Percentiles rank a stretch among this genome's conserved stretches.
Evolutionary conservation across 1,284 basidiomycete species (phyloP).

Genomic region (Clitocybe nebularis): DNA sequence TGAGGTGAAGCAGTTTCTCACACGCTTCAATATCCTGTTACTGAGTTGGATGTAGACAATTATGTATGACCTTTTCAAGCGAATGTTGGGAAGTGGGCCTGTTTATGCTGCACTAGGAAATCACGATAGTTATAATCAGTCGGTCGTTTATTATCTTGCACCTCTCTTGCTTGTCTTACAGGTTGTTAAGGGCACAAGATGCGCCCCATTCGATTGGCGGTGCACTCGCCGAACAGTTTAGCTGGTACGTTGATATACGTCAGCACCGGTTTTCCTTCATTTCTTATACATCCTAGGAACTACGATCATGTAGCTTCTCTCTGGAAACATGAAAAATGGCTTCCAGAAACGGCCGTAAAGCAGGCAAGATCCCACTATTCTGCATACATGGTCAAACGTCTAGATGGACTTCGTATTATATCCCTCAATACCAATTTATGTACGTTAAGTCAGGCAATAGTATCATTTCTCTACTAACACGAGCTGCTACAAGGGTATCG

Average conservation of each 20-base stretch:
- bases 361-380: constrained; percentile 69
- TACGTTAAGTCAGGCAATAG: constrained; percentile 26
- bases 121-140: constrained; percentile 70
- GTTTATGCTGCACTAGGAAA: constrained; percentile 75
- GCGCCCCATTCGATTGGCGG: constrained; percentile 57
- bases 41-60: no score
- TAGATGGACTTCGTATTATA: constrained; percentile 69
- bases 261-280: no score
- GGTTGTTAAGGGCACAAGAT: constrained; percentile 50
- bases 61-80: constrained; percentile 63
- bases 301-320: constrained; percentile 69
- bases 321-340: constrained; percentile 72
- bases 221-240: constrained; percentile 53
- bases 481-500: constrained; percentile 36
- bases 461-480: neutral
- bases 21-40: no score
- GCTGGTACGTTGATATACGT: constrained; percentile 59
- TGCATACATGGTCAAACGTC: constrained; percentile 67
- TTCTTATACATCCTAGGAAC: constrained; percentile 52
- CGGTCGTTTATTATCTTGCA: constrained; percentile 14
- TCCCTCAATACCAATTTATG: constrained; percentile 77
- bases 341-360: constrained; percentile 53
- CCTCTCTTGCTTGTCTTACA: neutral
- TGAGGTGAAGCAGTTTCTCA: no score
- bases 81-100: constrained; percentile 57